These are phyloP conservation scores for Russula compacta DNA, from an alignment of 768 basidiomycete genomes.

Conservation along the genomic window DNA sequence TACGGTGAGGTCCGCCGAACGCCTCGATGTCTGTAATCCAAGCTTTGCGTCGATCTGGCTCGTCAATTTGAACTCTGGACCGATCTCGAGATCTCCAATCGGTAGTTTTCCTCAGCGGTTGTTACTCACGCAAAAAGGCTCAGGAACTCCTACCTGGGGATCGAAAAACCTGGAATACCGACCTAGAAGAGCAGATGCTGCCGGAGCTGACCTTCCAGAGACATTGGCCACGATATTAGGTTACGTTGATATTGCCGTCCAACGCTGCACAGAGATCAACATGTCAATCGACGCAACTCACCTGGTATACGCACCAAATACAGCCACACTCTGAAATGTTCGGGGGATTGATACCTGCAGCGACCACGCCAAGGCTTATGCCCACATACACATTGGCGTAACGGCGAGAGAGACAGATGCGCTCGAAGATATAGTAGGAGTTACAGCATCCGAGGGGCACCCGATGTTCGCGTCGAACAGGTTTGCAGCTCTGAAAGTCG, in stretches of 20 bases:
- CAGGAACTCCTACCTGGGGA: background rate
- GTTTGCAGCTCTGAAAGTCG: background rate
- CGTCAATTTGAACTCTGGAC: background rate
- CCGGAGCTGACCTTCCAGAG: background rate
- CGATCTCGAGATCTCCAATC: background rate
- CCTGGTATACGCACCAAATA: background rate
- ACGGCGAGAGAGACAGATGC: conserved; percentile 1
- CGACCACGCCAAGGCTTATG: conserved; percentile 1
- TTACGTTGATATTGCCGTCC: background rate
- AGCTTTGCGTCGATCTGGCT: background rate
- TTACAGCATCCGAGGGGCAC: background rate
- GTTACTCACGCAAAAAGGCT: no score
- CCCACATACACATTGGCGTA: background rate
- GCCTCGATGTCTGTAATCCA: background rate
- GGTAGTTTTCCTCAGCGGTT: no score
- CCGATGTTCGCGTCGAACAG: background rate
- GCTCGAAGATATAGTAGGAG: background rate
- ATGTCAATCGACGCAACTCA: conserved; percentile 20
- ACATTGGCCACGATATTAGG: background rate
- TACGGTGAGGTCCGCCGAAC: no score
- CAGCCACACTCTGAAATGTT: conserved; percentile 2
- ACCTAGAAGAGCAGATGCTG: background rate
- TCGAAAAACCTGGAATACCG: background rate
- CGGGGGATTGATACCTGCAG: conserved; percentile 9
- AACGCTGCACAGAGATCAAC: conserved; percentile 6